phyloP scores from a whole-genome alignment of 1,139 yeast genomes.

The Hansenula sp. region DNA sequence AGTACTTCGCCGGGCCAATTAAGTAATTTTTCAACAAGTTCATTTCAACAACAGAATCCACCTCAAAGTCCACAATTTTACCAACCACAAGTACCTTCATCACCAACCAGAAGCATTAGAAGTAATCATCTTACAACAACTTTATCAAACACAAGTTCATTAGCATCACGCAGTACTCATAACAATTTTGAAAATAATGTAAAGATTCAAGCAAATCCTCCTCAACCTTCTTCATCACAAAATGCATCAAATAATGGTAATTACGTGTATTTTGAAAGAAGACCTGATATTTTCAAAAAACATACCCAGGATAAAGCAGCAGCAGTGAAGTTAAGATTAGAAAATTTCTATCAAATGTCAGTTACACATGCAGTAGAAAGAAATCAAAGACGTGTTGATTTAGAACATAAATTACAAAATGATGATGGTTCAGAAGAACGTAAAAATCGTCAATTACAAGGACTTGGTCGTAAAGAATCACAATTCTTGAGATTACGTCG shows the following conservation, averaged over 20 bases:
- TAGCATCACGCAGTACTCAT: conserved; percentile 15
- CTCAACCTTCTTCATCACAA: conserved; percentile 3
- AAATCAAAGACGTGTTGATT: conserved; percentile 69
- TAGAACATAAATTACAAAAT: conserved; percentile 61
- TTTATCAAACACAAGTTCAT: conserved; percentile 18
- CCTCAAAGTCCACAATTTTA: conserved; percentile 18
- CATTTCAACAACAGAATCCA: conserved; percentile 13
- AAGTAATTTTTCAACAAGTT: conserved; percentile 10
- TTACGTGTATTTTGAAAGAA: conserved; percentile 77
- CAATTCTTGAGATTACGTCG: conserved; percentile 72
- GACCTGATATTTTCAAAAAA: conserved; percentile 71
- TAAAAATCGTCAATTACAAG: conserved; percentile 64
- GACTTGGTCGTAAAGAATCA: conserved; percentile 72
- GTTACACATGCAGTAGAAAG: conserved; percentile 79
- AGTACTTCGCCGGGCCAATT: conserved; percentile 20
- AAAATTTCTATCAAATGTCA: conserved; percentile 71
- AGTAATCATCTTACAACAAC: conserved; percentile 19
- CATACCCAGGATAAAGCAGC: conserved; percentile 70
- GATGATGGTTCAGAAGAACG: conserved; percentile 74
- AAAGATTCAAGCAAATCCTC: conserved; percentile 8
- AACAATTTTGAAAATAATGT: conserved; percentile 7
- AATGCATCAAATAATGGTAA: conserved; percentile 27
- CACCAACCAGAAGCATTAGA: conserved; percentile 22
- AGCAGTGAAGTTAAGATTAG: conserved; percentile 65
- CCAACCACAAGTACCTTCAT: conserved; percentile 22